Percentiles rank a stretch among this genome's conserved stretches.
phyloP scores from a whole-genome alignment of 805 yeast genomes.

The Yamadazyma olivae region DNA sequence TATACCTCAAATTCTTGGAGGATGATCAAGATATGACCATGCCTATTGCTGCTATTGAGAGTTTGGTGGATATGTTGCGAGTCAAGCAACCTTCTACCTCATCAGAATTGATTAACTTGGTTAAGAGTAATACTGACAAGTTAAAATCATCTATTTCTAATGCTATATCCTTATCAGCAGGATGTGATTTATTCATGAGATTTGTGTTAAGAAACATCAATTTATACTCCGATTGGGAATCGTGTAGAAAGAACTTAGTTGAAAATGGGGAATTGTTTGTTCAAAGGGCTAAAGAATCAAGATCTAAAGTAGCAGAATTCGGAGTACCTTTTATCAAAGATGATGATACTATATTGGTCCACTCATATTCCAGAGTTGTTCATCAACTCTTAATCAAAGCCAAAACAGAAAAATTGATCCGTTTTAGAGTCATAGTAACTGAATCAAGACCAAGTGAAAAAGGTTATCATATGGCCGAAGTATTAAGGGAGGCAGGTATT shows the following conservation, averaged over 20 bases:
- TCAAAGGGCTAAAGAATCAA: constrained; percentile 84
- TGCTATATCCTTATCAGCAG: constrained; percentile 92
- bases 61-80: constrained; percentile 78
- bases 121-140: constrained; percentile 71
- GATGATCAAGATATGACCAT: constrained; percentile 97
- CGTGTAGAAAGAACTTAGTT: constrained; percentile 81
- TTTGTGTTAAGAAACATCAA: constrained; percentile 89
- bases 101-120: constrained; percentile 81
- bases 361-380: constrained; percentile 91
- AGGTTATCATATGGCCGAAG: constrained; percentile 68
- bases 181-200: constrained; percentile 94
- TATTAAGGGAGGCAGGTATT: constrained; percentile 66
- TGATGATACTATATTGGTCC: constrained; percentile 87
- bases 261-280: constrained; percentile 92
- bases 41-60: constrained; percentile 99
- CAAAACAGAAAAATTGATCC: constrained; percentile 61
- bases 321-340: constrained; percentile 91
- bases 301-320: constrained; percentile 81
- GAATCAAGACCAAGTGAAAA: constrained; percentile 86
- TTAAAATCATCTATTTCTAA: constrained; percentile 80
- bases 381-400: constrained; percentile 73
- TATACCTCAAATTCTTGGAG: constrained; percentile 74
- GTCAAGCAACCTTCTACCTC: constrained; percentile 90
- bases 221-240: constrained; percentile 90
- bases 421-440: constrained; percentile 89